Conservation (phyloP, 2,329 filamentous ascomycete species). For the Neopestalotiopsis rosae region DNA sequence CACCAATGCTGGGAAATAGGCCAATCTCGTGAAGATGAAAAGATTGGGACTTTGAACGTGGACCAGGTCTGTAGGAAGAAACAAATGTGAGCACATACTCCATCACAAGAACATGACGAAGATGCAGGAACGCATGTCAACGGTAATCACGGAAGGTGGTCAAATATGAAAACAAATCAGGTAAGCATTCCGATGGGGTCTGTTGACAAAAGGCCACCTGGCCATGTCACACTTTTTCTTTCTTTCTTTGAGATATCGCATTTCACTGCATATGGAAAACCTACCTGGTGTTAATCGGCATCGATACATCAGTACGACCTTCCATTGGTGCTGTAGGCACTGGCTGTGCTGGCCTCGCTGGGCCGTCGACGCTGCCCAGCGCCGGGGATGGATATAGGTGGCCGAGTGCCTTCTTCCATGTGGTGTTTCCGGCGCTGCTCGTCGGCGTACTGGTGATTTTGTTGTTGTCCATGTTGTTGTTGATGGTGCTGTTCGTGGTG, state of each 20-base stretch:
- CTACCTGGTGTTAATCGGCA: slow-evolving; percentile 1
- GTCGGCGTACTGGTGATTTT: not conserved
- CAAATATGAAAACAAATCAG: not conserved
- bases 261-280: not conserved
- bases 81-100: slow-evolving; percentile 3
- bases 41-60: not conserved
- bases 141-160: not conserved
- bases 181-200: not conserved
- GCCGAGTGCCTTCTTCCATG: slow-evolving; percentile 13
- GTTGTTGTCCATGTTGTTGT: not conserved
- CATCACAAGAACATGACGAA: not conserved
- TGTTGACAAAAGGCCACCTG: not conserved
- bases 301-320: not conserved
- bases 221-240: not conserved
- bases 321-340: not conserved
- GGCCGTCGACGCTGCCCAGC: not conserved
- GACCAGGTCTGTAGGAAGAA: not conserved
- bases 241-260: not conserved
- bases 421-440: slow-evolving; percentile 8
- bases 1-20: slow-evolving; percentile 6
- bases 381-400: slow-evolving; percentile 14
- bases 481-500: not conserved
- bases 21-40: slow-evolving; percentile 11
- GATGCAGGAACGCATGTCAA: not conserved
- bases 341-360: slow-evolving; percentile 3